These are phyloP conservation scores for Rhynchospora pubera DNA, from an alignment of 176 grass and related monocot species.

Conservation along the genomic window DNA sequence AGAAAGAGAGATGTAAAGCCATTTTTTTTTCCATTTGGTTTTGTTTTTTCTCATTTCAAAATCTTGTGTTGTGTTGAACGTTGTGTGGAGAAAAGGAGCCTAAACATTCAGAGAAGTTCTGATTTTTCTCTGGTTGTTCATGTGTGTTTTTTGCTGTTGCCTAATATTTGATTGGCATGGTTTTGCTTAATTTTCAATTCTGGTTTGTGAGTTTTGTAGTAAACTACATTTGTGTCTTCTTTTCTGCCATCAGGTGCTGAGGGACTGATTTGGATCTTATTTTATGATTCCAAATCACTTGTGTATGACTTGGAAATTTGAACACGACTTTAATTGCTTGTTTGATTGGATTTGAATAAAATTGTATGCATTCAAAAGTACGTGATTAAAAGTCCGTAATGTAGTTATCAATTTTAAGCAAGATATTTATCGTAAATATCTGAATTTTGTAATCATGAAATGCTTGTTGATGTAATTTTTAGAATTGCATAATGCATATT, in stretches of 20 bases:
- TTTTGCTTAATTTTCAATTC: constrained; percentile 1
- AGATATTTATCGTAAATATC: too few species aligned
- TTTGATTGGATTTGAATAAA: constrained; percentile 2
- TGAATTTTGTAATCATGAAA: too few species aligned
- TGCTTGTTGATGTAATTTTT: too few species aligned
- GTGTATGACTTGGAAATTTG: background rate
- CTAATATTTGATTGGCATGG: constrained; percentile 27
- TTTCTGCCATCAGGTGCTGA: background rate
- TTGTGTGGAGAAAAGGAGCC: constrained; percentile 9
- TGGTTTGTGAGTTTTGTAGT: constrained; percentile 13
- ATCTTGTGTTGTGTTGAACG: constrained; percentile 11
- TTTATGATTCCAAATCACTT: background rate
- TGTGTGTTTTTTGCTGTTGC: constrained; percentile 7
- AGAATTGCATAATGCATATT: too few species aligned
- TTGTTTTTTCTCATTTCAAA: constrained; percentile 2
- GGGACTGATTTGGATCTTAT: background rate
- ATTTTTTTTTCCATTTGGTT: constrained; percentile 13
- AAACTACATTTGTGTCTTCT: background rate
- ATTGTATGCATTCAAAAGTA: background rate
- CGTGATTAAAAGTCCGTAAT: too few species aligned
- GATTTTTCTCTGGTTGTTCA: background rate
- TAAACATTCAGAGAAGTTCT: background rate
- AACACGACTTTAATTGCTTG: background rate
- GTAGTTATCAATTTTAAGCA: too few species aligned
- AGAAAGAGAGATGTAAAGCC: constrained; percentile 50